phyloP scores from a whole-genome alignment of 192 early-diverging fungal species.

The Chytriomyces sp. region DNA sequence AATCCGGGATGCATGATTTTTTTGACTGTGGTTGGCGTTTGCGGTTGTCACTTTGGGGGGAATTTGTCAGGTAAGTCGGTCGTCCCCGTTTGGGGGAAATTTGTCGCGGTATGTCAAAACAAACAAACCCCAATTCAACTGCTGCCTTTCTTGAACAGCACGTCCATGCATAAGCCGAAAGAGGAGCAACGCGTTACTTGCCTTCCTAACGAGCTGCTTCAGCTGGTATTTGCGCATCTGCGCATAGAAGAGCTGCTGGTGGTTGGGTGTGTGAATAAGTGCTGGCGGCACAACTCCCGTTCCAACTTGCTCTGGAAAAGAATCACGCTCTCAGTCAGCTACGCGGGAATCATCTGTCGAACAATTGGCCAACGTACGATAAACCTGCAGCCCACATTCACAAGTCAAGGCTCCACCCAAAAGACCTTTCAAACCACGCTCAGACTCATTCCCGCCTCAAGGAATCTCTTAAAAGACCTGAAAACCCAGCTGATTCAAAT shows the following conservation, averaged over 20 bases:
- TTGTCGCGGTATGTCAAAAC: too few relatives aligned
- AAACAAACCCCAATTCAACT: too few relatives aligned
- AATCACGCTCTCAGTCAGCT: constrained; percentile 3
- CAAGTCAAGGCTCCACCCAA: too few relatives aligned
- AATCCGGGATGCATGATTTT: too few relatives aligned
- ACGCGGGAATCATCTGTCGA: constrained; percentile 9
- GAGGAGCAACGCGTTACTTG: too few relatives aligned
- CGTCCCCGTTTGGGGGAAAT: too few relatives aligned
- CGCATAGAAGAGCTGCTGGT: neutral
- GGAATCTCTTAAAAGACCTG: neutral
- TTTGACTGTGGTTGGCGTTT: too few relatives aligned
- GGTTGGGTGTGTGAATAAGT: neutral
- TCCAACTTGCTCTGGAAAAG: constrained; percentile 5
- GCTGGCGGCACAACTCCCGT: constrained; percentile 5
- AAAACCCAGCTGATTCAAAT: neutral
- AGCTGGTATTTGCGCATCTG: constrained; percentile 9
- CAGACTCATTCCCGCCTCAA: neutral
- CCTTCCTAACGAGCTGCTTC: neutral
- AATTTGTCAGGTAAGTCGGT: too few relatives aligned
- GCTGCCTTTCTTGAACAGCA: too few relatives aligned
- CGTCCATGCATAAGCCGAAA: too few relatives aligned
- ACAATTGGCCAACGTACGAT: neutral
- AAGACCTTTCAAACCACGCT: too few relatives aligned
- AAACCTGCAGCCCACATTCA: neutral
- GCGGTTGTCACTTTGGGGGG: too few relatives aligned